Evolutionary conservation across 805 yeast genomes (phyloP), one percentile per base, ranked within the genome.

Genomic region (Lachancea thermotolerans): DNA sequence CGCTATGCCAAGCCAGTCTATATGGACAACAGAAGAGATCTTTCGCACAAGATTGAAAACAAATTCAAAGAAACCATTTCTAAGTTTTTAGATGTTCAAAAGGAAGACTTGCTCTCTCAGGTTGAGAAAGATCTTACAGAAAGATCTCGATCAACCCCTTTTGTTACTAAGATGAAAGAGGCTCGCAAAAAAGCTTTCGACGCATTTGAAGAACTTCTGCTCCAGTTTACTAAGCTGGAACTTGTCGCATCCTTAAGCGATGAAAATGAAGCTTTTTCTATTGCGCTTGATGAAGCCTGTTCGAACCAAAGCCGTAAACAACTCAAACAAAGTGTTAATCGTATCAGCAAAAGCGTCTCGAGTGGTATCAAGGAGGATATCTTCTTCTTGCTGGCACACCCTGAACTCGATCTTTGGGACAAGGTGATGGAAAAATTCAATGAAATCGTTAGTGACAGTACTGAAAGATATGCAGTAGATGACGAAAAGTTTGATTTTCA

Each of bases 1-100:
- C 78, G 89, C 45, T 93, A 93, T 60, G 73, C 78, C 42, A 63
- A 69, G 33, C 48, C 73, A 2, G 95, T 90, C 2, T 93, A 85
- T 61, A 58, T 70, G 35, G 82, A 80, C 43, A 83, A 83, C 59
- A 74, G 83, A 46, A 54, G 49, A 1, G 70, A 67, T 11, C 70
- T 93, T 42, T 47, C 56, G 2, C 62, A 62, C 9, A 75, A 74
- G 45, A 66, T 89, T 37, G 76, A 78, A 52, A 52, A 58, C 0
- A 70, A 68, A 47, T 60, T 82, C 21, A 54, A 60, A 32, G 71
- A 70, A 17, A 58, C 82, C 6, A 73, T 76, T 49, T 66, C 66
- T 2, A 53, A 62, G 0, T 75, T 71, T 48, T 53, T 80, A 10
- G 58, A 61, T 5, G 62, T 64, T 1, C 45, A 76, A 34, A 65